A percentile compares a stretch with the other conserved stretches of the same genome.
These are phyloP conservation scores for Chaetomium fimeti DNA, from an alignment of 495 filamentous ascomycete species.

Conservation along the genomic window DNA sequence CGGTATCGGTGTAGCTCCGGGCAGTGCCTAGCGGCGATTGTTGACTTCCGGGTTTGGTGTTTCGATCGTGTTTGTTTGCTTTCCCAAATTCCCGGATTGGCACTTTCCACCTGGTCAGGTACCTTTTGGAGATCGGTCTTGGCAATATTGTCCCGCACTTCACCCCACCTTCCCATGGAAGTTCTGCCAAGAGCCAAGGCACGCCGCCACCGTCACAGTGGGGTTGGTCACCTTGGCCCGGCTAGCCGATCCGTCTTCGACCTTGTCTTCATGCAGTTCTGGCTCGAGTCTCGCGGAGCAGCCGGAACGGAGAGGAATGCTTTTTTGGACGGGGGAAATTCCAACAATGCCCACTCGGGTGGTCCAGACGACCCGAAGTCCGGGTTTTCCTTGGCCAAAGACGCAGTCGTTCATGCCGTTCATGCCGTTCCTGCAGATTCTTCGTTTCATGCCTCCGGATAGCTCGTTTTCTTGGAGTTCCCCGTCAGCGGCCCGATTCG, in stretches of 20 bases:
- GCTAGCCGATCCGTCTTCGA: background rate
- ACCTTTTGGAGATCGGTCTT: background rate
- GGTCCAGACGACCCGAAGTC: slow-evolving; percentile 1
- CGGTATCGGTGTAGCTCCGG: background rate
- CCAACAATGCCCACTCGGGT: background rate
- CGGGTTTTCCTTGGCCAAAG: background rate
- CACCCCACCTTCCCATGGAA: background rate
- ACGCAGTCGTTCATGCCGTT: background rate
- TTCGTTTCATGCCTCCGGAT: background rate
- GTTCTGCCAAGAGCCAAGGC: background rate
- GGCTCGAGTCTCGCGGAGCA: slow-evolving; percentile 9
- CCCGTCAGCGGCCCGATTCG: background rate
- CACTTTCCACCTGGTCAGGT: too few relatives aligned
- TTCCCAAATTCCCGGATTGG: slow-evolving; percentile 9
- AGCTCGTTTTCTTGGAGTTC: background rate
- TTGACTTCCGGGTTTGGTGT: slow-evolving; percentile 9
- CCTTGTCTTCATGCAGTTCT: background rate
- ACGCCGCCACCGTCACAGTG: background rate
- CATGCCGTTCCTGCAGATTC: slow-evolving; percentile 16
- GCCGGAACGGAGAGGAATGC: background rate
- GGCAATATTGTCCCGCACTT: slow-evolving; percentile 16
- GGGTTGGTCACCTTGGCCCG: slow-evolving; percentile 4
- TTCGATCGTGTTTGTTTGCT: slow-evolving; percentile 8
- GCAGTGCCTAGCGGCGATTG: background rate
- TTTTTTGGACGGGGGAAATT: background rate